Evolutionary conservation across 495 filamentous ascomycete genomes (phyloP), one percentile per base, ranked within the genome.

Genomic region (Parmelia sp.): DNA sequence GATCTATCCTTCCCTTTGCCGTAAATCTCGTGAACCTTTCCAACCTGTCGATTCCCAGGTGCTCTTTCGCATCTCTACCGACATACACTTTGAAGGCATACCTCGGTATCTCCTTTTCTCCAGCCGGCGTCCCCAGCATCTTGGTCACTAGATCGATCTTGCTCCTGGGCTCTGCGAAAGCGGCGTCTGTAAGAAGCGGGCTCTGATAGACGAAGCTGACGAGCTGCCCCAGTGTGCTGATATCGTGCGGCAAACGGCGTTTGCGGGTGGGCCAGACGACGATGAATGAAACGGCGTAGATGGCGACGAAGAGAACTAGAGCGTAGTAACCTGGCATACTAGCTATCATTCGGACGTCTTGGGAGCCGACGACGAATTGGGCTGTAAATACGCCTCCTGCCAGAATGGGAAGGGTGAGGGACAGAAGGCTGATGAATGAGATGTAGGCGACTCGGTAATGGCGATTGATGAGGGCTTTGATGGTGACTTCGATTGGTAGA

Each of bases 351-450:
- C 84, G 84, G 55, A 90, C 81, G 12, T 77, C 71, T 42, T 82
- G 72, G 11, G 73, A 65, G 15, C 75, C 65, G 12, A 79, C 75
- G 51, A 83, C 81, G 64, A 84, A 91, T 60, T 94, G 82, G 0
- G 91, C 87, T 75, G 92, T 87, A 76, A 96, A 95, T 35, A 89
- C 73, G 12, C 90, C 92, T 25, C 91, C 91, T 0, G 82, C 86
- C 23, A 96, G 80, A 61, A 92, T 79, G 15, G 92, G 91, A 39
- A 96, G 72, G 6, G 86, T 78, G 47, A 85, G 71, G 44, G 87
- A 87, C 21, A 89, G 47, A 4, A 87, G 69, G 49, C 88, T 82
- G 61, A 90, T 76, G 11, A 90, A 72, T 0, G 86, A 89, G 60
- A 91, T 74, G 71, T 79, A 81, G 21, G 90, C 89, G 0, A 91